Base-by-base conservation (phyloP, 2,329 filamentous ascomycete species). In the Aaosphaeria arxii region DNA sequence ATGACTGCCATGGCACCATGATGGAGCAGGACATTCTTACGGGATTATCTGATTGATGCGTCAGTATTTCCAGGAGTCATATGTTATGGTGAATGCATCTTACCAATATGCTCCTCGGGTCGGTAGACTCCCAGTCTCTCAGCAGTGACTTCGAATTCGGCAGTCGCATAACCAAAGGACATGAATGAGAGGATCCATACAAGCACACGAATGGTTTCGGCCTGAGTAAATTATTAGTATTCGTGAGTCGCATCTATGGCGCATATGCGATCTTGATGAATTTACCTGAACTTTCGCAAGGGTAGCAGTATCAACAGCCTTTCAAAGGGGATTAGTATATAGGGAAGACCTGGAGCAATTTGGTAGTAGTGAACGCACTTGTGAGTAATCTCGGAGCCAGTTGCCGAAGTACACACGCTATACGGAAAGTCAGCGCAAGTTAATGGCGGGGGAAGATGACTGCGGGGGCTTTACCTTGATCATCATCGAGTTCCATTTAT, bases 141-240 rank as follows among this genome's bases (percentile, higher is more conserved):
- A 4, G 72, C 63, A 0, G 78, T 81, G 40, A 82, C 78, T 55
- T 82, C 78, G 50, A 81, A 82, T 53, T 82, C 78, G 45, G 71
- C 74, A 11, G 78, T 82, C 6, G 77, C 78, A 59, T 80, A 81
- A 13, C 78, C 78, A 55, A 81, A 81, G 40, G 72, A 74, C 73
- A 82, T 77, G 63, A 81, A 81, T 2, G 74, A 77, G 49, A 82
- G 64, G 9, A 81, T 74, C 67, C 77, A 79, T 13, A 82, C 75
- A 32, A 82, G 72, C 45, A 80, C 71, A 32, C 79, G 74, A 40
- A 81, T 78, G 28, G 78, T 77, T 43, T 79, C 75, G 43, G 75
- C 75, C 54, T 76, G 62, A 51, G 45, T 44, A 40, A 7, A 40
- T 11, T 24, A 44, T 67, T 51, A 67, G 55, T 42, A 48, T 47